Evolutionary conservation across 345 rosid genomes (phyloP).

Genomic region (Corymbia maculata): DNA sequence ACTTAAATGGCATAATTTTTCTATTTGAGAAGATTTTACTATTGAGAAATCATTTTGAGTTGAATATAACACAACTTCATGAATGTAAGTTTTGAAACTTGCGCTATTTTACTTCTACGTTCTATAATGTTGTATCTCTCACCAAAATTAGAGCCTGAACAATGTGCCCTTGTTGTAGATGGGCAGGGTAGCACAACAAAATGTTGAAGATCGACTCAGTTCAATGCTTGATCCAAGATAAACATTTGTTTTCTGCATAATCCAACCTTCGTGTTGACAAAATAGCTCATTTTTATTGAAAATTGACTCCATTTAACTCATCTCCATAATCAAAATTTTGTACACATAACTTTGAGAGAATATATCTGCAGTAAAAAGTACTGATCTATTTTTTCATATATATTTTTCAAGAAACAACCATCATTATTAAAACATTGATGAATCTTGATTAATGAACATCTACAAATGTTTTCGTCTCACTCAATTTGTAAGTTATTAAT

Average conservation of each 20-base stretch:
- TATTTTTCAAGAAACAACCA: background rate
- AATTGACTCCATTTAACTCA: background rate
- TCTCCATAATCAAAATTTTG: background rate
- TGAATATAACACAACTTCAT: background rate
- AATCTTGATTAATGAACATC: background rate
- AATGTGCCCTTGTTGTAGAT: fast-evolving
- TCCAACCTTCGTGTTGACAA: fast-evolving
- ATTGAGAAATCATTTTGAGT: background rate
- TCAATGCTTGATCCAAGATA: fast-evolving
- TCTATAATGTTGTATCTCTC: background rate
- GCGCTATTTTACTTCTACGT: background rate
- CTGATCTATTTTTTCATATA: background rate
- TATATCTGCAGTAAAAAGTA: background rate
- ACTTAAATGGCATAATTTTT: background rate
- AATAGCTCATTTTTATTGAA: background rate
- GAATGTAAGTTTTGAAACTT: background rate
- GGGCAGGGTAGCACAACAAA: background rate
- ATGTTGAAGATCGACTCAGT: background rate
- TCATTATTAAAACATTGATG: background rate
- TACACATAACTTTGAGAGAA: fast-evolving
- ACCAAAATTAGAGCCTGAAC: fast-evolving
- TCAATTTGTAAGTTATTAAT: background rate
- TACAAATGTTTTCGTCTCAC: background rate
- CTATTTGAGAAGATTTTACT: background rate
- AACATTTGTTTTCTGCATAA: background rate